Evolutionary conservation across 805 yeast genomes (phyloP).

Genomic region (Candida easanensis): DNA sequence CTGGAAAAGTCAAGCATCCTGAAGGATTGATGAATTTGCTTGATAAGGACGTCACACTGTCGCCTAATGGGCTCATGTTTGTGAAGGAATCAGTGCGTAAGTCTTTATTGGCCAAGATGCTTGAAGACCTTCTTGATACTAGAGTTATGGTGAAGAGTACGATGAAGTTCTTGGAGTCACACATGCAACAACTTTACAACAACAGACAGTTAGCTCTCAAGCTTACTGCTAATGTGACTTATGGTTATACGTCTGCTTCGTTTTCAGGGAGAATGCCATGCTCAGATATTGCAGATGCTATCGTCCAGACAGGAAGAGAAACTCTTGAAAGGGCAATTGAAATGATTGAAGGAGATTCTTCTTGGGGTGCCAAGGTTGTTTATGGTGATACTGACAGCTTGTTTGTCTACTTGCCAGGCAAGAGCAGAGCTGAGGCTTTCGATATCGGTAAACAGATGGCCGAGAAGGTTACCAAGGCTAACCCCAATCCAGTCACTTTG

Average conservation of each 20-base stretch:
- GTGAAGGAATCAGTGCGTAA: slow-evolving; percentile 62
- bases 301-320: slow-evolving; percentile 89
- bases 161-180: slow-evolving; percentile 54
- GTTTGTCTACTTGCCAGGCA: slow-evolving; percentile 88
- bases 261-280: slow-evolving; percentile 98
- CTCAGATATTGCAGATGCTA: slow-evolving; percentile 90
- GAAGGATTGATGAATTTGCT: slow-evolving; percentile 55
- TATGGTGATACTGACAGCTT: slow-evolving; percentile 97
- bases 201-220: slow-evolving; percentile 85
- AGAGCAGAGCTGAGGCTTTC: slow-evolving; percentile 74
- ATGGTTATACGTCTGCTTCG: slow-evolving; percentile 93
- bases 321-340: slow-evolving; percentile 69
- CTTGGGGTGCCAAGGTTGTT: slow-evolving; percentile 89
- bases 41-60: slow-evolving; percentile 53
- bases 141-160: slow-evolving; percentile 77
- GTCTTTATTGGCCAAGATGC: slow-evolving; percentile 78
- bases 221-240: slow-evolving; percentile 90
- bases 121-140: slow-evolving; percentile 76
- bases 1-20: slow-evolving; percentile 44
- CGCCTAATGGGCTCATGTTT: slow-evolving; percentile 88
- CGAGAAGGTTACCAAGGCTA: slow-evolving; percentile 50
- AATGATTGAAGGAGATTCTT: slow-evolving; percentile 53
- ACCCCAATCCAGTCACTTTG: slow-evolving; percentile 79
- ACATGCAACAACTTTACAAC: slow-evolving; percentile 55
- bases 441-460: slow-evolving; percentile 71